Base-by-base conservation (phyloP, 2,329 filamentous ascomycete species). In the Pyrenophora tritici-repentis region DNA sequence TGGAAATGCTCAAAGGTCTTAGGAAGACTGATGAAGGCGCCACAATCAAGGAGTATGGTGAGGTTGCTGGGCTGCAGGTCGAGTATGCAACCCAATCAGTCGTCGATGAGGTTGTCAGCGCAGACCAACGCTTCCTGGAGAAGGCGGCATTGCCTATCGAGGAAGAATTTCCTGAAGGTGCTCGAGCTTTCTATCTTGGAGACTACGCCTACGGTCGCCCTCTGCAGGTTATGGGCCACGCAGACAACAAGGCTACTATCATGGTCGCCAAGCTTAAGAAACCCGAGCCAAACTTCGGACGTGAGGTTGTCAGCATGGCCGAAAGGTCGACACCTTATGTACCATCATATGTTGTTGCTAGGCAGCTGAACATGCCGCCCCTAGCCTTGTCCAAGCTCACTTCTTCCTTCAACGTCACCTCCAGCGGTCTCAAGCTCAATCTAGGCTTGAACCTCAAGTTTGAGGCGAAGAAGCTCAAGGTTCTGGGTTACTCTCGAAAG, bases 381-480 rank as follows among this genome's bases (percentile, higher is more conserved):
- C 80, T 99, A 42, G 89, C 94, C 2, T 79, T 99, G 26, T 96
- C 92, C 74, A 99, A 96, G 80, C 89, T 99, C 65, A 97, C 94
- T 0, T 96, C 94, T 1, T 92, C 93, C 0, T 97, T 96, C 73
- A 89, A 87, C 47, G 89, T 99, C 50, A 85, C 85, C 14, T 85
- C 93, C 3, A 90, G 90, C 50, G 91, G 89, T 20, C 79, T 91
- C 51, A 89, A 90, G 63, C 82, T 96, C 56, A 99, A 99, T 65
- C 79, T 99, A 18, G 94, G 94, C 0, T 80, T 99, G 55, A 99
- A 99, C 67, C 81, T 99, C 61, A 99, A 99, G 73, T 99, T 99
- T 53, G 94, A 99, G 71, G 90, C 86, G 2, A 93, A 90, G 76
- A 96, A 97, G 75, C 83, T 92, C 63, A 99, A 99, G 77, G 94